phyloP scores from a whole-genome alignment of 805 yeast species.

The Kuraishia molischiana region DNA sequence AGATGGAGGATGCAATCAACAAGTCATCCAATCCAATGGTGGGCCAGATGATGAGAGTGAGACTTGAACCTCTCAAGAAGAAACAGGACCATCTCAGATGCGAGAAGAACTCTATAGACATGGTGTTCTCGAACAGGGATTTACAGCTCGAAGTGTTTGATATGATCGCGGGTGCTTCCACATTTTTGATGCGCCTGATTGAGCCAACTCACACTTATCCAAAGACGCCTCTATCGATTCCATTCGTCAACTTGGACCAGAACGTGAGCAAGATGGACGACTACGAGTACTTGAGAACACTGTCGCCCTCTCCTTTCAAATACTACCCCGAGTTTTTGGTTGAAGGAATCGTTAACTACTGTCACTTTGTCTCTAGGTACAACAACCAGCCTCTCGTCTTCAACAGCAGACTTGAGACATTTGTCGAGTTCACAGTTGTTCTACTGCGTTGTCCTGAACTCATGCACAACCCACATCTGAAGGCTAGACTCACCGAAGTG shows the following conservation, averaged over 20 bases:
- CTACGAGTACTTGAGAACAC: conserved; percentile 54
- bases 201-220: conserved; percentile 70
- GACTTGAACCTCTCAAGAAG: conserved; percentile 20
- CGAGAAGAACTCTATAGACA: conserved; percentile 49
- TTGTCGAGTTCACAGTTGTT: conserved; percentile 65
- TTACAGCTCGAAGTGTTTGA: conserved; percentile 65
- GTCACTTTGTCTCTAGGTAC: conserved; percentile 50
- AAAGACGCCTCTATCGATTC: conserved; percentile 34
- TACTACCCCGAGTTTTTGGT: conserved; percentile 78
- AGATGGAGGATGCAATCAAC: conserved; percentile 29
- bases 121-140: conserved; percentile 46
- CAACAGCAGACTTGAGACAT: conserved; percentile 41
- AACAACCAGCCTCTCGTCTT: conserved; percentile 46
- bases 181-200: conserved; percentile 59
- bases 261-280: conserved; percentile 63
- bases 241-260: conserved; percentile 48
- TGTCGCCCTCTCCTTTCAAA: conserved; percentile 69
- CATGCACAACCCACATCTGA: conserved; percentile 88
- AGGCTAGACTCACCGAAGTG: conserved; percentile 73
- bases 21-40: conserved; percentile 16
- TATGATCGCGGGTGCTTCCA: conserved; percentile 65
- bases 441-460: conserved; percentile 78
- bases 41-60: conserved; percentile 15
- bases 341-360: conserved; percentile 72
- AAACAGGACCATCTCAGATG: conserved; percentile 27